Conservation (phyloP, 805 yeast species). For the Candida dajiaensis region DNA sequence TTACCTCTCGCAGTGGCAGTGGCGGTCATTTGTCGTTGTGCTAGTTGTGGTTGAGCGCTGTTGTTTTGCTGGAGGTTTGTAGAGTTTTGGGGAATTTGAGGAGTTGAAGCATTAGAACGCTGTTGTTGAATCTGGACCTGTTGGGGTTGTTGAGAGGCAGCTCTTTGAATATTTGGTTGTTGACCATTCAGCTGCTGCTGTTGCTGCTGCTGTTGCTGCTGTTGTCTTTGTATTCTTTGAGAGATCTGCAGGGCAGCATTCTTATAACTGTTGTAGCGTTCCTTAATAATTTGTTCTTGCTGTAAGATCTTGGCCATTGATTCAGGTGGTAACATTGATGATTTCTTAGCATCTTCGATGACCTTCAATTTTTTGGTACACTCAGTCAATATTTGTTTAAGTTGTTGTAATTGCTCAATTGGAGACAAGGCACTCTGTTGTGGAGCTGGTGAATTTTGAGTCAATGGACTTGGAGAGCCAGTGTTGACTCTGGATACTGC, state of each 20-base stretch:
- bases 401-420: slow-evolving; percentile 33
- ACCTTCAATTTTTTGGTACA: slow-evolving; percentile 43
- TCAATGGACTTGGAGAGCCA: slow-evolving; percentile 16
- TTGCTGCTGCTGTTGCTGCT: slow-evolving; percentile 13
- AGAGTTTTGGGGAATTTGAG: slow-evolving; percentile 1
- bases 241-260: slow-evolving; percentile 34
- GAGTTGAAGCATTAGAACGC: slow-evolving; percentile 14
- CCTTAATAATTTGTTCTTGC: slow-evolving; percentile 43
- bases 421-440: slow-evolving; percentile 8
- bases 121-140: slow-evolving; percentile 9
- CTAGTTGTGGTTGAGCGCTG: background rate
- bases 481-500: slow-evolving; percentile 4
- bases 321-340: slow-evolving; percentile 39
- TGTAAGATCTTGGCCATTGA: slow-evolving; percentile 38
- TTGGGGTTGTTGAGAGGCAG: slow-evolving; percentile 5
- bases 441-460: slow-evolving; percentile 9
- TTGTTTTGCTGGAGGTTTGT: background rate
- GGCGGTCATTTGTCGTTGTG: slow-evolving; percentile 6
- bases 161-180: slow-evolving; percentile 10
- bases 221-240: slow-evolving; percentile 9
- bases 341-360: slow-evolving; percentile 42
- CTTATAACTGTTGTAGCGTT: slow-evolving; percentile 43
- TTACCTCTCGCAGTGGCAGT: background rate
- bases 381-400: slow-evolving; percentile 42
- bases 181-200: slow-evolving; percentile 13